These are phyloP conservation scores for Candida sp. DNA, from an alignment of 1,139 yeast species.

Conservation along the genomic window DNA sequence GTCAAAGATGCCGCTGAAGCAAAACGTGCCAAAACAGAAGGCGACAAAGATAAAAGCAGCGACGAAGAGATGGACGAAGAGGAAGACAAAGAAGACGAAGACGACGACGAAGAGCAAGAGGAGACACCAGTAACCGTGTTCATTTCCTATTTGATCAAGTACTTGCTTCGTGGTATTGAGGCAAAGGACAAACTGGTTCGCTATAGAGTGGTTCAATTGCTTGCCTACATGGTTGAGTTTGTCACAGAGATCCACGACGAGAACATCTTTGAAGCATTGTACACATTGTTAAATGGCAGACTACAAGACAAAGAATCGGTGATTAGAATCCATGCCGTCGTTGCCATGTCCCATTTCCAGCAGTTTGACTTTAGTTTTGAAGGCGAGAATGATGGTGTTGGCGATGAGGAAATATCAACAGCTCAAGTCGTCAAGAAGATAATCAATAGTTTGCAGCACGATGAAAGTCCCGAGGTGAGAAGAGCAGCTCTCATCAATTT, in stretches of 20 bases:
- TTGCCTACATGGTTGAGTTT: conserved; percentile 74
- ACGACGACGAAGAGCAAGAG: conserved; percentile 19
- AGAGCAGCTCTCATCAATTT: conserved; percentile 81
- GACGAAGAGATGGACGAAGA: conserved; percentile 23
- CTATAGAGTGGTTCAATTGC: conserved; percentile 77
- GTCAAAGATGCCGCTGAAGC: conserved; percentile 37
- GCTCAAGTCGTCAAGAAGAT: conserved; percentile 51
- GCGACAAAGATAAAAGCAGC: neutral
- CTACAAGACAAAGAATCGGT: conserved; percentile 78
- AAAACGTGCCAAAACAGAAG: conserved; percentile 12
- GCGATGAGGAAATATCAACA: conserved; percentile 19
- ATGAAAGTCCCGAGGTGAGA: conserved; percentile 88
- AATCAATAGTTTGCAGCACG: conserved; percentile 66
- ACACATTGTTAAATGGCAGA: conserved; percentile 65
- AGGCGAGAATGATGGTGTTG: conserved; percentile 36
- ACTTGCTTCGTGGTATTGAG: conserved; percentile 74
- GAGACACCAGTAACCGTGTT: conserved; percentile 53
- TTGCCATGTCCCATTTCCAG: conserved; percentile 83
- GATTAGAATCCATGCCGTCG: conserved; percentile 83
- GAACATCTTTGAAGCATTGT: conserved; percentile 66
- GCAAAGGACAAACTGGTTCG: conserved; percentile 81
- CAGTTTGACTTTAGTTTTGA: conserved; percentile 47
- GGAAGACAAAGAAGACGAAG: conserved; percentile 39
- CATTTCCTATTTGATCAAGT: conserved; percentile 64
- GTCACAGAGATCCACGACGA: conserved; percentile 75